Evolutionary conservation across 2,329 filamentous ascomycete species (phyloP), one percentile per base, ranked within the genome.

Genomic region (Fusarium goolgardi): DNA sequence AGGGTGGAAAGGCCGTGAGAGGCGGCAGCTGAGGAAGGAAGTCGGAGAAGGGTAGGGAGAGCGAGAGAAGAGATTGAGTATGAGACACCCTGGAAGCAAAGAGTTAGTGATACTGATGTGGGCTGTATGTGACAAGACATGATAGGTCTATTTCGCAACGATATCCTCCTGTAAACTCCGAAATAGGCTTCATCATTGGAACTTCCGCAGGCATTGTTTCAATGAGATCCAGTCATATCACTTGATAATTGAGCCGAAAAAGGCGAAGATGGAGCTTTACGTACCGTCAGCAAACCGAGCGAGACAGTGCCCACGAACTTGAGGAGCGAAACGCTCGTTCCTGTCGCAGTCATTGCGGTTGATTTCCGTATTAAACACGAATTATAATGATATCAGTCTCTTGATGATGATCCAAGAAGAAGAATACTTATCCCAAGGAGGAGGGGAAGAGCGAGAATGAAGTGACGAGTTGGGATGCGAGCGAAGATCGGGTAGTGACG

Each of bases 231-330:
- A 10, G 23, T 37, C 25, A 53, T 61, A 68, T 55, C 57, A 43
- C 53, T 69, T 54, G 62, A 70, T 69, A 66, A 25, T 54, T 47
- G 40, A 51, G 47, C 32, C 43, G 15, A 21, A 32, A 34, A 20
- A n/a, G 43, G 47, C 23, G 25, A 55, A 59, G 39, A 25, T 34
- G 23, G 32, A 43, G 35, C 29, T 18, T 57, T 35, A 83, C 91
- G 75, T 87, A 97, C 94, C 62, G 94, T 97, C 78, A 97, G 82
- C 59, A 97, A 86, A 67, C 95, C 95, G 59, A 97, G 86, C 73
- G 91, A 95, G 71, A 97, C 88, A 52, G 93, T 96, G 75, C 95
- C 95, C 71, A 97, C 91, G 78, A 97, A 97, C 83, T 98, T 97
- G 82, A 92, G 88, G 78, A 91, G 82, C 57, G 92, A 90, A 75